These are phyloP conservation scores for Collariella sp. DNA, from an alignment of 495 filamentous ascomycete species.

Conservation along the genomic window DNA sequence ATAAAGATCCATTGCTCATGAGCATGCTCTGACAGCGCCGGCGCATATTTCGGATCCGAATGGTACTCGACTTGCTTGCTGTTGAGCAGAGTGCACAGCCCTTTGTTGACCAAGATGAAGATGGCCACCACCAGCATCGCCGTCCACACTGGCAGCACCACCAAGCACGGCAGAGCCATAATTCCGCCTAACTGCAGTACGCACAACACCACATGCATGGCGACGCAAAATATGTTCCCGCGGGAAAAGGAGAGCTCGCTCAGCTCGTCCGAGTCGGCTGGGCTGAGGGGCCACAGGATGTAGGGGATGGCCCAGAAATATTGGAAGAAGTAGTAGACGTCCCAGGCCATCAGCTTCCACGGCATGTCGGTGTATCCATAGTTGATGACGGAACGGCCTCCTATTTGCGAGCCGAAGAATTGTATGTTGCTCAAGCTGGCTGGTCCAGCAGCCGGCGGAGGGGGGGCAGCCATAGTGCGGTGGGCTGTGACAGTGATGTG, in stretches of 20 bases:
- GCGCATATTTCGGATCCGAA: constrained; percentile 37
- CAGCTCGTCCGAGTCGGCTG: constrained; percentile 41
- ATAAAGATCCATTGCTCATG: constrained; percentile 68
- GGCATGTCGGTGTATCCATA: constrained; percentile 56
- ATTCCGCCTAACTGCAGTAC: constrained; percentile 44
- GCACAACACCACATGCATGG: constrained; percentile 43
- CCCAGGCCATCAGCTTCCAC: constrained; percentile 44
- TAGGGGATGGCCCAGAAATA: constrained; percentile 44
- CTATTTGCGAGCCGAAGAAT: constrained; percentile 47
- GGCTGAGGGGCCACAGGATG: constrained; percentile 44
- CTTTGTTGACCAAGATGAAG: constrained; percentile 41
- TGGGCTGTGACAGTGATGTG: neutral
- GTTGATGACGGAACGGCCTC: constrained; percentile 39
- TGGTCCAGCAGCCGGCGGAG: neutral
- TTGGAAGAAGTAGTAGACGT: constrained; percentile 46
- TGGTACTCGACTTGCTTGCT: constrained; percentile 33
- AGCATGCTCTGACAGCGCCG: constrained; percentile 33
- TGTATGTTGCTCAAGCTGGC: constrained; percentile 11
- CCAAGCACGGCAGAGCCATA: constrained; percentile 38
- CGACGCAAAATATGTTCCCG: constrained; percentile 42
- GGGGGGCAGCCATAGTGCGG: neutral
- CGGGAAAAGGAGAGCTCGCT: constrained; percentile 50
- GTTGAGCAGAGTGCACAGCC: constrained; percentile 45
- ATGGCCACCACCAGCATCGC: constrained; percentile 25
- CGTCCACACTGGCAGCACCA: constrained; percentile 47